Conservation (phyloP, 2,329 filamentous ascomycete genomes). For the Cercospora citrullina region DNA sequence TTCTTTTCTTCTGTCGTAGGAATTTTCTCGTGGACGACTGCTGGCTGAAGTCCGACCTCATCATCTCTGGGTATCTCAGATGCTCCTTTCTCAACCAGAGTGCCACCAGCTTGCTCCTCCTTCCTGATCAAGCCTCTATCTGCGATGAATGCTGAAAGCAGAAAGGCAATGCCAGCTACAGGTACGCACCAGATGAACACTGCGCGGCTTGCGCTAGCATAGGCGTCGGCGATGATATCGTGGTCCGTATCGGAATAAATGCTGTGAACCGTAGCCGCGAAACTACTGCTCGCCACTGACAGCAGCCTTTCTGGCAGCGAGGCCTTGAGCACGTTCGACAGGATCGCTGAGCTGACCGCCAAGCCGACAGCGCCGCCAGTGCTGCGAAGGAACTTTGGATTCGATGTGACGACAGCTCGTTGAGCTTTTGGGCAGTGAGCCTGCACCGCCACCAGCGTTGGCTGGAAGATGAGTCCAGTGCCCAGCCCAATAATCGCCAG, state of each 20-base stretch:
- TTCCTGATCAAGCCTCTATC: conserved; percentile 32
- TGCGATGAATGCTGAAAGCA: conserved; percentile 54
- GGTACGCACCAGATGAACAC: conserved; percentile 61
- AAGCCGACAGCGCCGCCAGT: background rate
- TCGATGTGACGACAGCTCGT: background rate
- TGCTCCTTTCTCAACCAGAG: background rate
- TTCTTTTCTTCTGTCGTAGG: background rate
- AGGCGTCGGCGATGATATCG: background rate
- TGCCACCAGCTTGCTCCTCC: conserved; percentile 27
- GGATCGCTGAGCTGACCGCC: background rate
- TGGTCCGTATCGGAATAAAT: background rate
- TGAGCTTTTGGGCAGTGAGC: background rate
- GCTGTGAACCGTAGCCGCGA: background rate
- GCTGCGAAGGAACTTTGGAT: background rate
- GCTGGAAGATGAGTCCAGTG: background rate
- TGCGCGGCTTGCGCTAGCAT: conserved; percentile 48
- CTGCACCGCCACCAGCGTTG: background rate
- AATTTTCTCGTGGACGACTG: background rate
- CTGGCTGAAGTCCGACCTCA: background rate
- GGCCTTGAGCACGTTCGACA: background rate
- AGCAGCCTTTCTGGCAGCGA: background rate
- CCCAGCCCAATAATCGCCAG: background rate
- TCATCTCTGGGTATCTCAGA: background rate
- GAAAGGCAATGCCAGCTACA: conserved; percentile 53
- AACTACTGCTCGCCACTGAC: background rate